phyloP scores from a whole-genome alignment of 2,329 filamentous ascomycete genomes.

The Aspergillus terreus region DNA sequence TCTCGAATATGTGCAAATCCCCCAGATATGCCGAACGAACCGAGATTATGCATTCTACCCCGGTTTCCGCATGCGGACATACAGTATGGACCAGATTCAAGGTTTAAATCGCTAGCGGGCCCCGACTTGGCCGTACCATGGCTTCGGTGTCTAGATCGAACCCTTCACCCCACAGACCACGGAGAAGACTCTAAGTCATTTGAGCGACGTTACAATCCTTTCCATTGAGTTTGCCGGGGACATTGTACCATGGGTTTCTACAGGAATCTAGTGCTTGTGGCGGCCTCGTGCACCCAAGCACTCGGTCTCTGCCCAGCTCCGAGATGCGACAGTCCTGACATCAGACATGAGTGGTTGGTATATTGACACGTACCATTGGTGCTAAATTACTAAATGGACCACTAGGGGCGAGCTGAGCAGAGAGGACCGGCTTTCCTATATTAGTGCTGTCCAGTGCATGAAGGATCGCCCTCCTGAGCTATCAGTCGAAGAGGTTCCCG shows the following conservation, averaged over 20 bases:
- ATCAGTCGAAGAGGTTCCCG: conserved; percentile 2
- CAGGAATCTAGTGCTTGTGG: background rate
- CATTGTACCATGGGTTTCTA: background rate
- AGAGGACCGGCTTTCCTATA: background rate
- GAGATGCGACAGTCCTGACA: background rate
- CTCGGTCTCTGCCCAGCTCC: background rate
- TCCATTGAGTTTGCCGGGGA: background rate
- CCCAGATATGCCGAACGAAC: background rate
- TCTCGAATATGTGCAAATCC: background rate
- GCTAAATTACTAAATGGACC: background rate
- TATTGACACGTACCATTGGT: background rate
- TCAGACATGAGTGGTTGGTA: background rate
- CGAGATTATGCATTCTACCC: background rate
- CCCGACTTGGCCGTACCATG: background rate
- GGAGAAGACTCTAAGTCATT: background rate
- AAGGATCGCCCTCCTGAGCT: background rate
- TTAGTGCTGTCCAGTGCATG: conserved; percentile 4
- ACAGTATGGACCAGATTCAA: background rate
- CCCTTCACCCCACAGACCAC: background rate
- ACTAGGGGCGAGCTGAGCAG: background rate
- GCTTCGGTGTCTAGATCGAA: background rate
- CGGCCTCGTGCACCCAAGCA: background rate
- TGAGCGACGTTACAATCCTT: background rate
- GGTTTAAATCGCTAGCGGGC: background rate
- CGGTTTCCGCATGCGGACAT: background rate